Base-by-base conservation (phyloP, 2,329 filamentous ascomycete species). In the Leptographium radiaticola region DNA sequence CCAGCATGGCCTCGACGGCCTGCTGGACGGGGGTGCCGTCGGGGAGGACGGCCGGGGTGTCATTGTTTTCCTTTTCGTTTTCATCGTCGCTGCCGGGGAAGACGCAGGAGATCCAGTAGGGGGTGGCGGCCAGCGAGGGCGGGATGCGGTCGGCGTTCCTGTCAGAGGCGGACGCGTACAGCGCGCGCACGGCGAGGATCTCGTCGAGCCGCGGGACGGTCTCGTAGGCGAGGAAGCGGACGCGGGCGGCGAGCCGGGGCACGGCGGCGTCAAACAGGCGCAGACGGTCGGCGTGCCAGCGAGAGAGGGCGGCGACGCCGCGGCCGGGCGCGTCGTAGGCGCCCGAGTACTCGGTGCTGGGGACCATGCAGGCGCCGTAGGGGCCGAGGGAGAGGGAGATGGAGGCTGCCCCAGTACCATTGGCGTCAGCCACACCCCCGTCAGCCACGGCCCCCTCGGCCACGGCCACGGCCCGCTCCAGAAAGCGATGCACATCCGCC, bases 311-410 rank as follows among this genome's bases (percentile, higher is more conserved):
- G 5, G 70, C 67, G 39, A 69, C 64, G 1, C 66, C 67, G 46
- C 69, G 60, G 58, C 79, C 75, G 13, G 63, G 67, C 0, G 62
- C 65, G 56, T 82, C 79, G 60, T 87, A 86, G 2, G 64, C 61
- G 2, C 81, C 83, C 42, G 71, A 77, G 62, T 86, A 87, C 63
- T 86, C 83, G 58, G 82, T 76, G 33, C 78, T 75, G 1, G 83
- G 83, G 18, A 75, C 66, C 79, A 85, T 84, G 57, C 74, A 79
- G 2, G 83, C 82, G 16, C 83, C 83, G 56, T 86, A 86, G 0
- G 83, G 79, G 0, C 83, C 83, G 7, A 85, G 63, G 59, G 80
- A 80, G 48, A 87, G 64, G 13, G 81, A 81, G 16, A 82, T 64
- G 11, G 67, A 67, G 15, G 46, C n/a, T n/a, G n/a, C n/a, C n/a